phyloP scores from a whole-genome alignment of 768 basidiomycete species.

The Cantharellus cinnabarinus region DNA sequence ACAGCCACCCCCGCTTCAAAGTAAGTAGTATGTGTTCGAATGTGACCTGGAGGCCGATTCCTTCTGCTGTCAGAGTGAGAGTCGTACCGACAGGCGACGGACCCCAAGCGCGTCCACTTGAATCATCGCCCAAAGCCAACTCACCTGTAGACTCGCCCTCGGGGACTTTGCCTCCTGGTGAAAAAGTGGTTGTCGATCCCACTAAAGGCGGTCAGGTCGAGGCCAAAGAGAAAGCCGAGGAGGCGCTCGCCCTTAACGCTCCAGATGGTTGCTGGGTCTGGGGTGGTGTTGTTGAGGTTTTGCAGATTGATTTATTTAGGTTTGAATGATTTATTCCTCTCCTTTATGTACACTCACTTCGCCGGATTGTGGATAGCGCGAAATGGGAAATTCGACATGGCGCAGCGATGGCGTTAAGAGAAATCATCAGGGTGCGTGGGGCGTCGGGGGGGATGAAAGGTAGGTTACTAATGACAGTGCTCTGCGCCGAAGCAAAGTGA shows the following conservation, averaged over 20 bases:
- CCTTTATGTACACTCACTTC: not conserved
- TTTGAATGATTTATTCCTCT: not conserved
- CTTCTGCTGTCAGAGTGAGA: slow-evolving; percentile 32
- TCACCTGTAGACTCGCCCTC: not conserved
- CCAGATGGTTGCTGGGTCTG: slow-evolving; percentile 62
- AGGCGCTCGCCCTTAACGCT: slow-evolving; percentile 55
- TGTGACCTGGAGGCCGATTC: not conserved
- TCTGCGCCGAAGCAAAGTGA: not conserved
- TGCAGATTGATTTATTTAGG: slow-evolving; percentile 65
- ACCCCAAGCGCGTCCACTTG: slow-evolving; percentile 1
- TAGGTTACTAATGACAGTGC: slow-evolving; percentile 14
- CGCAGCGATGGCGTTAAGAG: slow-evolving; percentile 75
- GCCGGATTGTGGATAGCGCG: slow-evolving; percentile 19
- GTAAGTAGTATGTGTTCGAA: slow-evolving; percentile 18
- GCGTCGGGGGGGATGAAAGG: slow-evolving; percentile 66
- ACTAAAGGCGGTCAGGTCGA: slow-evolving; percentile 70
- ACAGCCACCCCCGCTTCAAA: slow-evolving; percentile 27
- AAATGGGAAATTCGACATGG: slow-evolving; percentile 93
- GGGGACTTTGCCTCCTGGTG: slow-evolving; percentile 12
- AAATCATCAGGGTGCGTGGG: slow-evolving; percentile 70
- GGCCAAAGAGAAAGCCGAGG: slow-evolving; percentile 12
- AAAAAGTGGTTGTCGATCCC: slow-evolving; percentile 61
- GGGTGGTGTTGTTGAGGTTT: slow-evolving; percentile 59
- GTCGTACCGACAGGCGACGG: slow-evolving; percentile 43
- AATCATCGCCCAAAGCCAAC: not conserved